These are phyloP conservation scores for Phytophthora capsici DNA, from an alignment of 352 stramenopile genomes.

Conservation along the genomic window DNA sequence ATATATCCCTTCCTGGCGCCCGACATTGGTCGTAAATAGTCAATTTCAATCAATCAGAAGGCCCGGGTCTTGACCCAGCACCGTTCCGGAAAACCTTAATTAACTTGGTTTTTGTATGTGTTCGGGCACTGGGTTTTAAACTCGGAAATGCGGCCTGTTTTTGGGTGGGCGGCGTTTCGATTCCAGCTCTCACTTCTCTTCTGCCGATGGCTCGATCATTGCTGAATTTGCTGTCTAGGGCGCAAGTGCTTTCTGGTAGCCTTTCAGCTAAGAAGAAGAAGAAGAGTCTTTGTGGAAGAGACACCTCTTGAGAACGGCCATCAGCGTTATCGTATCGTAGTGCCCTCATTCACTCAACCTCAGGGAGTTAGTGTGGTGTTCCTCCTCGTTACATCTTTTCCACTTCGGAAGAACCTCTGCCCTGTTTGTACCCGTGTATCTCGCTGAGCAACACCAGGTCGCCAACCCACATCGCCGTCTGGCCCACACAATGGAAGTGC, in stretches of 20 bases:
- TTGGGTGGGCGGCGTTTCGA: constrained; percentile 33
- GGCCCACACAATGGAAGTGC: constrained; percentile 40
- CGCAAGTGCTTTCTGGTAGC: constrained; percentile 46
- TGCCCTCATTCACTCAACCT: not conserved
- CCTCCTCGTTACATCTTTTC: constrained; percentile 3
- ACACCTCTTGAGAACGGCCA: constrained; percentile 4
- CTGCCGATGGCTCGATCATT: constrained; percentile 54
- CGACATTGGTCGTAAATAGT: constrained; percentile 21
- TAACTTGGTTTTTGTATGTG: constrained; percentile 1
- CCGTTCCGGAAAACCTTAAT: not conserved
- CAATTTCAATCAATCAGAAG: constrained; percentile 22
- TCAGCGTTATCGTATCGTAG: not conserved
- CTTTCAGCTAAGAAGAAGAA: constrained; percentile 11
- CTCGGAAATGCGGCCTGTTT: constrained; percentile 29
- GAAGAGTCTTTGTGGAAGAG: constrained; percentile 22
- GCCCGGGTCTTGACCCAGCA: not conserved
- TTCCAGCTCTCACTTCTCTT: constrained; percentile 41
- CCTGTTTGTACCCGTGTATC: constrained; percentile 27
- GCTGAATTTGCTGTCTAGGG: constrained; percentile 61
- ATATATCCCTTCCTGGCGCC: not conserved
- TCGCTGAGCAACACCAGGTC: constrained; percentile 14
- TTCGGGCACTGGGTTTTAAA: constrained; percentile 11
- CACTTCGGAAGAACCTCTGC: constrained; percentile 3
- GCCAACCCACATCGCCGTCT: constrained; percentile 3
- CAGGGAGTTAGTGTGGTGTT: constrained; percentile 4